Conservation (phyloP, 2,329 filamentous ascomycete species). For the Cyphellophora europaea region DNA sequence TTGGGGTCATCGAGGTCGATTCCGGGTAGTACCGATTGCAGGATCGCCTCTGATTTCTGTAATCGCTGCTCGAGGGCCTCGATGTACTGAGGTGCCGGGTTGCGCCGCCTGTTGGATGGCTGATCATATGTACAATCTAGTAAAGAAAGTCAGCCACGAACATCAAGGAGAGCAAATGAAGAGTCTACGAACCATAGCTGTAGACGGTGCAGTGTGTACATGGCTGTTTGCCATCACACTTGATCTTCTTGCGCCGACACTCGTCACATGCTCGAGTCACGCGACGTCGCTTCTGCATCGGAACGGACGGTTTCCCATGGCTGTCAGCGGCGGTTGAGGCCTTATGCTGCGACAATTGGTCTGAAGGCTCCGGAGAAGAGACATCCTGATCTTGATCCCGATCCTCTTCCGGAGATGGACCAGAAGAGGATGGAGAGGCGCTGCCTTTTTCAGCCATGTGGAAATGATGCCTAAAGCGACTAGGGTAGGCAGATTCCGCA, state of each 20-base stretch:
- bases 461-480: not conserved
- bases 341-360: no score
- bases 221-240: conserved; percentile 60
- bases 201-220: conserved; percentile 97
- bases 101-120: conserved; percentile 81
- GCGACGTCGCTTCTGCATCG: conserved; percentile 65
- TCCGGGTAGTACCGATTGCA: conserved; percentile 73
- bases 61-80: conserved; percentile 77
- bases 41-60: conserved; percentile 70
- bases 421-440: not conserved
- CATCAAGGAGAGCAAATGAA: no score
- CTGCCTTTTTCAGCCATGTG: not conserved
- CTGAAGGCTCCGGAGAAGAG: not conserved
- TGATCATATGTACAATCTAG: conserved; percentile 92
- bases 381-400: not conserved
- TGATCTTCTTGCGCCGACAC: conserved; percentile 78
- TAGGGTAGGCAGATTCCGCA: not conserved
- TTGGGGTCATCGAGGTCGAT: conserved; percentile 77
- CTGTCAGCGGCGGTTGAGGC: not conserved
- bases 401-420: conserved; percentile 1
- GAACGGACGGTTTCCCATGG: conserved; percentile 28
- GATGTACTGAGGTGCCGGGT: conserved; percentile 86
- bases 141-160: no score
- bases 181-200: conserved; percentile 76
- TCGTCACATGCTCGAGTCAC: conserved; percentile 77